These are phyloP conservation scores for Penicillium tannophilum DNA, from an alignment of 495 filamentous ascomycete genomes.

Conservation along the genomic window DNA sequence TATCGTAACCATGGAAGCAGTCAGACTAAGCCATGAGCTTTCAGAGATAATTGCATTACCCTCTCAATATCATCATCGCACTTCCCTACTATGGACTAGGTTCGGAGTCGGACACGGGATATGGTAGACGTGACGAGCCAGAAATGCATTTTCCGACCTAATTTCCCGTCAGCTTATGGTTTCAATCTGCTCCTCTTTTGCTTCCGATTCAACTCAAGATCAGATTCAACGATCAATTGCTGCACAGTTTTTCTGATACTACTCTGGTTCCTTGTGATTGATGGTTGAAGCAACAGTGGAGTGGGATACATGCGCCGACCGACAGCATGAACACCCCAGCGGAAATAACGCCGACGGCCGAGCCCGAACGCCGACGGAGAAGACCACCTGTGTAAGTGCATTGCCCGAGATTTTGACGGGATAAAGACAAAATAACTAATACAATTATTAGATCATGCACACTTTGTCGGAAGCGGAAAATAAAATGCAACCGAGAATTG, in stretches of 20 bases:
- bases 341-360: conserved; percentile 25
- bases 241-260: too few species aligned
- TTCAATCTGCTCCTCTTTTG: not conserved
- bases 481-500: conserved; percentile 50
- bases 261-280: too few species aligned
- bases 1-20: too few species aligned
- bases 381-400: conserved; percentile 46
- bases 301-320: not conserved
- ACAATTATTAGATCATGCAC: conserved; percentile 39
- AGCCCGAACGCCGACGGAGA: conserved; percentile 47
- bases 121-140: conserved; percentile 32
- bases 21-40: too few species aligned
- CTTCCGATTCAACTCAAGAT: not conserved
- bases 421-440: conserved; percentile 6
- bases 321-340: not conserved
- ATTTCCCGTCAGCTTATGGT: not conserved
- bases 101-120: conserved; percentile 16
- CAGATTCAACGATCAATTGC: not conserved
- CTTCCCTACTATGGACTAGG: too few species aligned
- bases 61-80: too few species aligned
- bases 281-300: too few species aligned
- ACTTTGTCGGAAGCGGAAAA: conserved; percentile 51
- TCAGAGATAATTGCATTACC: too few species aligned
- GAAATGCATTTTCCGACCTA: conserved; percentile 24
- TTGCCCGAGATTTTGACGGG: not conserved